phyloP scores from a whole-genome alignment of 176 grass and related monocot genomes.

The Guadua angustifolia region DNA sequence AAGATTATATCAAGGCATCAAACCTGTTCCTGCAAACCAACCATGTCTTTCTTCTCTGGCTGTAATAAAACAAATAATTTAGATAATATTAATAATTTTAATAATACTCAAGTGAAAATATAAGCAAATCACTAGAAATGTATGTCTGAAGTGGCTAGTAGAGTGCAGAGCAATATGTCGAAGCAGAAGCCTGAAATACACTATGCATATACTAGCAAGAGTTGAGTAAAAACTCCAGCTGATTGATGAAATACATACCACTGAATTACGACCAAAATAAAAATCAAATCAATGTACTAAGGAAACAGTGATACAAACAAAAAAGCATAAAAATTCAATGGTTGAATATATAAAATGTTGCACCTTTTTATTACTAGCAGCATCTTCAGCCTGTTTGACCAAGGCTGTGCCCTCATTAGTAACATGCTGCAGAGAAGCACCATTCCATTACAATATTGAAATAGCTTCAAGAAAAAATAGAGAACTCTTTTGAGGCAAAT shows the following conservation, averaged over 20 bases:
- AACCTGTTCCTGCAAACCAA: slow-evolving; percentile 81
- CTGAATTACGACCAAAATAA: background rate
- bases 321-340: background rate
- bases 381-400: slow-evolving; percentile 88
- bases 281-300: background rate
- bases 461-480: slow-evolving; percentile 23
- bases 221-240: background rate
- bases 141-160: background rate
- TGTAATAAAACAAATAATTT: slow-evolving; percentile 39
- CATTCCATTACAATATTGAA: slow-evolving; percentile 3
- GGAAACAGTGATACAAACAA: background rate
- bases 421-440: slow-evolving; percentile 66
- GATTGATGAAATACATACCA: background rate
- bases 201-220: slow-evolving; percentile 8
- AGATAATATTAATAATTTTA: slow-evolving; percentile 25
- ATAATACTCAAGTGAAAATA: background rate
- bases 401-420: slow-evolving; percentile 71
- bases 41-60: slow-evolving; percentile 76
- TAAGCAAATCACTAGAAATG: background rate
- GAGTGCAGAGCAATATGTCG: background rate
- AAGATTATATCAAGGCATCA: slow-evolving; percentile 21
- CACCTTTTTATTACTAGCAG: slow-evolving; percentile 80
- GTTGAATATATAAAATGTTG: background rate
- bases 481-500: background rate
- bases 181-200: background rate